Base-by-base conservation (phyloP, 2,329 filamentous ascomycete species). In the Salinomyces thailandicus region DNA sequence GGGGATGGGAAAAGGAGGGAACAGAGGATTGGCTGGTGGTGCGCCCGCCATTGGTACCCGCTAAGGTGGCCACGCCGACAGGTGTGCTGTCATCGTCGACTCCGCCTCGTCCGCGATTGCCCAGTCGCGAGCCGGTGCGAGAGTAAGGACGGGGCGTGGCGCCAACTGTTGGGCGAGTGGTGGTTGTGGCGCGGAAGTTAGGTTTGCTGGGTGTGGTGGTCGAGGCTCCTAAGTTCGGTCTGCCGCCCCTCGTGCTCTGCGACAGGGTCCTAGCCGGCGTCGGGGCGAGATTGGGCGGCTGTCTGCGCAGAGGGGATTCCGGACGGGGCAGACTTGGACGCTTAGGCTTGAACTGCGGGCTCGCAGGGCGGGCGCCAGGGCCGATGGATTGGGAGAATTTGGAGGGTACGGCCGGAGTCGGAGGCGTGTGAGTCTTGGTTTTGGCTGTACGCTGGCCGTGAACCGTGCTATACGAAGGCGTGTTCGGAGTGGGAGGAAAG, bases 381-480 rank as follows among this genome's bases (percentile, higher is more conserved):
- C 86, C 86, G 30, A 93, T 68, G 0, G 87, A 93, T 60, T 93
- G 84, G 56, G 85, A 91, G 63, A 95, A 91, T 55, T 87, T 87
- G 37, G 81, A 72, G n/a, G 46, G 27, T 26, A 46, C 12, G n/a
- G 39, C 45, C 14, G 49, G 45, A 17, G 43, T 52, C 2, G 79
- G 75, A 18, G 81, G 72, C 15, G 79, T 76, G 54, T 71, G 41
- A 48, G 54, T 38, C 7, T 39, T 41, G 8, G 22, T 32, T 3
- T 33, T 36, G 17, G 22, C 59, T 8, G 37, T 37, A 18, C 42
- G 36, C 15, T 38, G 40, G 24, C 50, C 48, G 30, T 51, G 46
- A 15, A 47, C 74, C 36, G 76, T 78, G 50, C 63, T 63, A 34
- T 71, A 68, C 13, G 71, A 69, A 18, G 75, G 75, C n/a, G 79